A percentile compares a stretch with the other conserved stretches of the same genome.
Conservation (phyloP, 129 eudicot species). For the carrot (Daucus carota) region DH1_v3.0 NC_030384.2:47266001-47266500, state of each 20-base stretch:
- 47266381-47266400: conserved; percentile 70
- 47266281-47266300: conserved; percentile 28
- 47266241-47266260: conserved; percentile 69
- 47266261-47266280: conserved; percentile 37
- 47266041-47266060: conserved; percentile 64
- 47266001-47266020: conserved; percentile 54
- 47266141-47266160: conserved; percentile 10
- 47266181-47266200: conserved; percentile 35
- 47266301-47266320: conserved; percentile 18
- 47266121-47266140: conserved; percentile 8
- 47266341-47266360: conserved; percentile 32
- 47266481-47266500: conserved; percentile 49
- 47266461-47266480: conserved; percentile 74
- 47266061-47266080: conserved; percentile 71
- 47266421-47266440: conserved; percentile 90
- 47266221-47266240: conserved; percentile 61
- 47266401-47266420: conserved; percentile 53
- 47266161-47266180: conserved; percentile 22
- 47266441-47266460: conserved; percentile 79
- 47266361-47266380: conserved; percentile 33
- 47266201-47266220: conserved; percentile 41
- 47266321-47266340: conserved; percentile 40
- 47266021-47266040: conserved; percentile 54
- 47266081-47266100: conserved; percentile 49
- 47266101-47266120: conserved; percentile 26